A percentile compares a stretch with the other conserved stretches of the same genome.
Evolutionary conservation across 805 yeast genomes (phyloP).

Genomic region (Barnettozyma californica): DNA sequence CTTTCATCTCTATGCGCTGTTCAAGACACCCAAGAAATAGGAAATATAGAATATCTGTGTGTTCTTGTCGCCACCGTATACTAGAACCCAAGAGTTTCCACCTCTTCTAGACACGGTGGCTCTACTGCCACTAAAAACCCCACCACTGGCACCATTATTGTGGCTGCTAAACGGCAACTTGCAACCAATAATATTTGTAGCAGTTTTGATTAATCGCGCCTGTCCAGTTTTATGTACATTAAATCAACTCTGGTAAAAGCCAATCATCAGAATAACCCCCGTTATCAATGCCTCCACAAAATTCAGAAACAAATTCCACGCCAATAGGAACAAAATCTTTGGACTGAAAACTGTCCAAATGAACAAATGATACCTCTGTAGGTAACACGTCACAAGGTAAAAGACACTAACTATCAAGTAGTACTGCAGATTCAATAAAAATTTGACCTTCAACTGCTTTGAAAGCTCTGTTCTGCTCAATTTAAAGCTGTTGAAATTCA

Average conservation of each 20-base stretch:
- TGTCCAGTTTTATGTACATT: background rate
- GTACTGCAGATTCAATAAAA: conserved; percentile 32
- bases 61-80: no score
- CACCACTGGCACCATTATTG: background rate
- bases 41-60: no score
- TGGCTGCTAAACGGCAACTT: background rate
- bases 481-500: conserved; percentile 13
- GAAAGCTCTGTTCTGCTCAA: background rate
- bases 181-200: background rate
- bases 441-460: conserved; percentile 22
- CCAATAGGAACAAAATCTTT: conserved; percentile 70
- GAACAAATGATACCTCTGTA: conserved; percentile 78
- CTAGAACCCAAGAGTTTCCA: background rate
- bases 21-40: no score
- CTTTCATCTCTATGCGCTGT: no score
- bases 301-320: conserved; percentile 61
- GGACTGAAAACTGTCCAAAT: conserved; percentile 99
- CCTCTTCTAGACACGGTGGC: background rate
- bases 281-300: background rate
- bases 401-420: conserved; percentile 55
- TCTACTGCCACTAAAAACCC: no score
- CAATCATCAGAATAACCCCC: background rate
- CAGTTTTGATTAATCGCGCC: background rate
- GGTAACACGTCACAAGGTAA: conserved; percentile 63
- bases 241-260: background rate